Conservation (phyloP, 2,329 filamentous ascomycete genomes). For the Amphichorda felina region DNA sequence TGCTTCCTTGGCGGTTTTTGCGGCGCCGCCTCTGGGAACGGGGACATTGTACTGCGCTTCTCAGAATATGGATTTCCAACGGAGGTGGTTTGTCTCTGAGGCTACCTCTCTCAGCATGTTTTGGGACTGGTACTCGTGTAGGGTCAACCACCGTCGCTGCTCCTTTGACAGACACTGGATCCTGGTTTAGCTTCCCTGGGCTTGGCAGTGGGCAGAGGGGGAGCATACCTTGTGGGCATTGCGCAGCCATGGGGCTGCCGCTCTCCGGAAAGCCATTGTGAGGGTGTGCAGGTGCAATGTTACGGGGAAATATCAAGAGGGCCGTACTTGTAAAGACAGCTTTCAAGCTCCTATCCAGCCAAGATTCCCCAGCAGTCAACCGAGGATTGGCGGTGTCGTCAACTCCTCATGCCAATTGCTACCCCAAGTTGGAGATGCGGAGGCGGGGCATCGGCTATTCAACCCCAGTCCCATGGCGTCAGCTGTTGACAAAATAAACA, state of each 20-base stretch:
- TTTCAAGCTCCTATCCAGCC: too few species aligned
- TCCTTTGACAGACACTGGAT: neutral
- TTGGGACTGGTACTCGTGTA: conserved; percentile 17
- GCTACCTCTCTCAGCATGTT: conserved; percentile 12
- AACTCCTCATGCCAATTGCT: too few species aligned
- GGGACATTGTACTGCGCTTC: conserved; percentile 11
- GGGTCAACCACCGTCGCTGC: conserved; percentile 8
- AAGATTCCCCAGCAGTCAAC: too few species aligned
- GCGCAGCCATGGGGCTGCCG: neutral
- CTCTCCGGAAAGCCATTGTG: neutral
- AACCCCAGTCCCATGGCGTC: too few species aligned
- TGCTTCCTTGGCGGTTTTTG: conserved; percentile 9
- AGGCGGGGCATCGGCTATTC: too few species aligned
- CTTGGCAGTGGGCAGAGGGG: neutral
- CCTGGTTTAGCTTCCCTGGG: neutral
- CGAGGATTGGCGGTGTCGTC: too few species aligned
- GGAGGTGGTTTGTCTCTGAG: neutral
- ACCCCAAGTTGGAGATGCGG: too few species aligned
- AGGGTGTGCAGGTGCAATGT: too few species aligned
- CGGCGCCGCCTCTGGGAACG: conserved; percentile 11
- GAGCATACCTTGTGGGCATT: neutral
- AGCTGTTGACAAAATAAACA: too few species aligned
- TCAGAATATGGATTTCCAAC: neutral
- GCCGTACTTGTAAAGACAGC: too few species aligned
- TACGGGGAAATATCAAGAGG: too few species aligned